phyloP scores from a whole-genome alignment of 306 rosid species.

The Lablab purpureus region DNA sequence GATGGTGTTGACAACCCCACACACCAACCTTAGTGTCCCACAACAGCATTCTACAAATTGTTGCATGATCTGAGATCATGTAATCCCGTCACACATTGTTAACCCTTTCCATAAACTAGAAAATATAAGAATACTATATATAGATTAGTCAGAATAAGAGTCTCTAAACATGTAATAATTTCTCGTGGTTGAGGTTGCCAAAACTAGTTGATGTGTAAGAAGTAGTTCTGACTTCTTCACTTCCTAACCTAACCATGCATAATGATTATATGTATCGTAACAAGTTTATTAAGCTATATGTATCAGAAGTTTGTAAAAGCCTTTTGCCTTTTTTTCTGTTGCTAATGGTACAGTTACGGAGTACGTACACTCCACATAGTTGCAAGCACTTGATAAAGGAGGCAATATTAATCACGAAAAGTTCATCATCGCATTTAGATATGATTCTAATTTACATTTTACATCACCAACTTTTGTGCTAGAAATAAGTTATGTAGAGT shows the following conservation, averaged over 20 bases:
- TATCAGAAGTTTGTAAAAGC: neutral
- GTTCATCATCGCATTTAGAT: neutral
- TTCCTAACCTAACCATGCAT: neutral
- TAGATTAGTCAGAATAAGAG: neutral
- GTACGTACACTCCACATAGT: neutral
- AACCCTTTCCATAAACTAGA: neutral
- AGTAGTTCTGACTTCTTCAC: neutral
- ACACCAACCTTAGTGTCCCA: neutral
- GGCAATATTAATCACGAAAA: neutral
- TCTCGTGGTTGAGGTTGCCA: neutral
- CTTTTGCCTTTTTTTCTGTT: neutral
- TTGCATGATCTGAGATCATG: neutral
- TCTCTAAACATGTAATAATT: neutral
- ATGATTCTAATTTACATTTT: neutral
- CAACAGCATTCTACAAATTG: neutral
- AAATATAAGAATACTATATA: neutral
- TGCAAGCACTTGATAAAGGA: slow-evolving; percentile 19
- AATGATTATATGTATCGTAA: neutral
- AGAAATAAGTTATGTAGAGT: neutral
- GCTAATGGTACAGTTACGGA: neutral
- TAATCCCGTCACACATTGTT: neutral
- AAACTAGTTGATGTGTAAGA: neutral
- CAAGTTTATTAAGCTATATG: neutral
- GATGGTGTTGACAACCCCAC: slow-evolving; percentile 57
- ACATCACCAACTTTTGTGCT: slow-evolving; percentile 6